Evolutionary conservation across 106 monocot genomes (phyloP).

Genomic region (Triglochin maritima): DNA sequence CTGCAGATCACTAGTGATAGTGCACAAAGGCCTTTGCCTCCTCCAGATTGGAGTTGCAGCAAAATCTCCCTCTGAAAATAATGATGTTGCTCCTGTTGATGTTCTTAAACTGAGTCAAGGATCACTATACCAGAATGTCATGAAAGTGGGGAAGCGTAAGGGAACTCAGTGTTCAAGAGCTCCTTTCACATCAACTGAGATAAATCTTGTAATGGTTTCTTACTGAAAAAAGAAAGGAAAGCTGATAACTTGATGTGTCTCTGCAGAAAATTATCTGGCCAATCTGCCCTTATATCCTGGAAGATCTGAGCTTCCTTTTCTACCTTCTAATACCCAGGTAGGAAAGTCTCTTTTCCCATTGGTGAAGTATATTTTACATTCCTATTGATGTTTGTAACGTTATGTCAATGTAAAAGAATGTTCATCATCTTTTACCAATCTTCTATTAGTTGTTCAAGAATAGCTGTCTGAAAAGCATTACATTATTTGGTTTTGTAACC

Average conservation of each 20-base stretch:
- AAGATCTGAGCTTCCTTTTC: conserved; percentile 74
- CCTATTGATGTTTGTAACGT: not conserved
- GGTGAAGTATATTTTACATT: not conserved
- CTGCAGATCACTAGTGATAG: conserved; percentile 76
- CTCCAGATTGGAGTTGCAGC: conserved; percentile 88
- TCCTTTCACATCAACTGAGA: not conserved
- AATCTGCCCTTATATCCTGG: conserved; percentile 96
- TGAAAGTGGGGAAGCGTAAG: conserved; percentile 69
- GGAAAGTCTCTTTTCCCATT: not conserved
- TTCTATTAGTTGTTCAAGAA: no score
- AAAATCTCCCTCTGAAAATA: conserved; percentile 24
- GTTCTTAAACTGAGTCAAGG: conserved; percentile 51
- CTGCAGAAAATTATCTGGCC: conserved; percentile 82
- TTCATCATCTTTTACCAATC: no score
- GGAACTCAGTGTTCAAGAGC: no score
- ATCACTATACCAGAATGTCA: conserved; percentile 47
- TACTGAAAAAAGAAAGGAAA: not conserved
- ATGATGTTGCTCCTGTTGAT: conserved; percentile 46
- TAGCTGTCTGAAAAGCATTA: no score
- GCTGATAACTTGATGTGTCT: not conserved
- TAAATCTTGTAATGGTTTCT: not conserved
- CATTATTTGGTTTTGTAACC: no score
- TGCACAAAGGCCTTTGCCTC: conserved; percentile 42
- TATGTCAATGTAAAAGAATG: not conserved
- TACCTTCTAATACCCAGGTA: conserved; percentile 89